Evolutionary conservation across 495 filamentous ascomycete genomes (phyloP), one percentile per base, ranked within the genome.

Genomic region (Physcia stellaris): DNA sequence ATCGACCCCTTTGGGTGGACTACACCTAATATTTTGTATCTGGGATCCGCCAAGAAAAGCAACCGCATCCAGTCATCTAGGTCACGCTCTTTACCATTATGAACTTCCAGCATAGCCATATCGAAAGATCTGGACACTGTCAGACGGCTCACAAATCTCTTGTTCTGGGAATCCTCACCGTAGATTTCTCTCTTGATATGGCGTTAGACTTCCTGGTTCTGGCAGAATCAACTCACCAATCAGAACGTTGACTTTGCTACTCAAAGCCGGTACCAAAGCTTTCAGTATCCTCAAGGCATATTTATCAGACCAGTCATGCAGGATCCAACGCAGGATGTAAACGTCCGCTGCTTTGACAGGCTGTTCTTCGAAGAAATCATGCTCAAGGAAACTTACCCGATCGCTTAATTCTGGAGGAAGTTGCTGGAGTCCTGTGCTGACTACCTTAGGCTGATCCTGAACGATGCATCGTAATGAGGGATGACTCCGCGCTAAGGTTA

Each of bases 261-360:
- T 74, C 21, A 78, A 55, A 2, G 70, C 69, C 2, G 72, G 72
- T 24, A 75, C 61, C 16, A 76, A 46, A 35, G 58, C 58, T 35
- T 52, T 44, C 13, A 79, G 58, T 35, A 76, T 66, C 39, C 62
- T 57, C 10, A 67, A 42, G 3, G 67, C 64, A 46, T 73, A 73
- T 27, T 68, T 70, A 17, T 70, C 68, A 19, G 71, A 65, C 55
- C 75, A 66, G 55, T 75, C 70, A 50, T 75, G 72, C 33, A 77
- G 47, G 41, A 70, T 67, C 62, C 64, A 72, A 19, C 72, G 66
- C 45, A 70, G 66, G 51, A 68, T 62, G 49, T 74, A 75, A 0
- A 72, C 64, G 40, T 72, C 67, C 13, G 73, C 73, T 7, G 53
- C 68, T 32, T 57, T 60, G 24, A 66, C 59, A 0, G 60, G 58